These are phyloP conservation scores for Agastache rugosa DNA, from an alignment of 257 asterid species.

Conservation along the genomic window DNA sequence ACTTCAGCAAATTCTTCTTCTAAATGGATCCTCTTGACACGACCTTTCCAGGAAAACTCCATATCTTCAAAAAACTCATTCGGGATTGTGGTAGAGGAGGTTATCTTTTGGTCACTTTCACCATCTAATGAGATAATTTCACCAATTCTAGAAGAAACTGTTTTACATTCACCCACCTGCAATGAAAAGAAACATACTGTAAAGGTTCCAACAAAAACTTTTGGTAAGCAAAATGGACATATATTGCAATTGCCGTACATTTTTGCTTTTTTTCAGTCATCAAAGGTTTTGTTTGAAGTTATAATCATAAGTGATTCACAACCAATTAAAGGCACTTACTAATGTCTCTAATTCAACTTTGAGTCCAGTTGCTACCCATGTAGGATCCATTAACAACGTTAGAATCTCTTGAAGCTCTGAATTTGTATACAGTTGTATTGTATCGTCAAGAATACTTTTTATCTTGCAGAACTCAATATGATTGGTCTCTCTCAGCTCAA, in stretches of 20 bases:
- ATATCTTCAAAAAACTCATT: slow-evolving; percentile 82
- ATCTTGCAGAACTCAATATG: slow-evolving; percentile 94
- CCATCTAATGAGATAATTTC: slow-evolving; percentile 83
- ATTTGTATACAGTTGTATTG: slow-evolving; percentile 62
- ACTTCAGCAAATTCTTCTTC: slow-evolving; percentile 81
- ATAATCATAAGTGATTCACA: neutral
- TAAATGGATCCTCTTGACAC: slow-evolving; percentile 89
- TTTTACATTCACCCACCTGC: slow-evolving; percentile 80
- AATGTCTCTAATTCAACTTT: slow-evolving; percentile 78
- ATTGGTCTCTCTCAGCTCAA: slow-evolving; percentile 93
- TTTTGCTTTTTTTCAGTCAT: slow-evolving; percentile 25
- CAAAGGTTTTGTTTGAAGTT: slow-evolving; percentile 3
- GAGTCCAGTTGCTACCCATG: slow-evolving; percentile 94
- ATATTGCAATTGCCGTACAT: neutral
- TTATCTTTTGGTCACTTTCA: slow-evolving; percentile 73
- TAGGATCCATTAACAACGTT: slow-evolving; percentile 77
- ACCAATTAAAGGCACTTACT: slow-evolving; percentile 52
- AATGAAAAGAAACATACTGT: slow-evolving; percentile 20
- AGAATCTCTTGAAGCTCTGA: slow-evolving; percentile 69
- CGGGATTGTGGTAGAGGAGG: slow-evolving; percentile 60
- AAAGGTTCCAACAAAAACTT: neutral
- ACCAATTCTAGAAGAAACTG: slow-evolving; percentile 71
- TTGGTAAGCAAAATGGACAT: slow-evolving; percentile 19
- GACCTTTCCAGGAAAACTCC: slow-evolving; percentile 98
- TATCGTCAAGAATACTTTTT: slow-evolving; percentile 77